Base-by-base conservation (phyloP, 1,284 basidiomycete genomes). In the Mycosarcoma mackinlayi region DNA sequence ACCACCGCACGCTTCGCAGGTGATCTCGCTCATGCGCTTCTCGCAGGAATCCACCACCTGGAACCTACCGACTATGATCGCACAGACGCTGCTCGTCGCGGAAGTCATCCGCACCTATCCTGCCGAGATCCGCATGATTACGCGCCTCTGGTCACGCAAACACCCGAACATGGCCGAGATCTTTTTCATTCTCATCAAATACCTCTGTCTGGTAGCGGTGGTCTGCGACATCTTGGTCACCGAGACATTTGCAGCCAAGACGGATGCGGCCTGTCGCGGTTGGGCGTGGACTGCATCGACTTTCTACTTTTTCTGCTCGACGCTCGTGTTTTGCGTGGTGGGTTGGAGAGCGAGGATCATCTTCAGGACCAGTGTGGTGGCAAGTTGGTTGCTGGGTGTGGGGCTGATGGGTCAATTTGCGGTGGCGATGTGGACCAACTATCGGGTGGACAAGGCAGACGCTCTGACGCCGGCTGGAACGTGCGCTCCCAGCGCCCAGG, bases 161-260 rank as follows among this genome's bases (percentile, higher is more conserved):
- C 64, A 68, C 31, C 64, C 61, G 16, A 73, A 73, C 58, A 56
- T 73, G 50, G 70, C 70, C 38, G 70, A 73, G 49, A 57, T 65
- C 21, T 55, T 73, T 9, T 73, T 69, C 54, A n/a, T 73, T 18
- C 18, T 53, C 18, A 68, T 73, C 60, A 73, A 73, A 60, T 72
- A 72, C 27, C 31, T 62, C 1, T 39, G 56, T 9, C 41, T 72
- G 10, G 21, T 67, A 9, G 59, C 53, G 9, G 60, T 72, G 30
- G 35, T 60, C 21, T 37, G 47, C 8, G 60, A 63, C 44, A 60
- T 64, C 4, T 3, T 72, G 33, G 53, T 64, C 25, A 57, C 39
- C n/a, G 55, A 49, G 30, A 71, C 68, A 16, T 61, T 55, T 19
- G 54, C 46, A 4, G 50, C 68, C 13, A 46, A 34, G 45, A 31